phyloP scores from a whole-genome alignment of 441 rosid species.

The Gossypium trilobum region DNA sequence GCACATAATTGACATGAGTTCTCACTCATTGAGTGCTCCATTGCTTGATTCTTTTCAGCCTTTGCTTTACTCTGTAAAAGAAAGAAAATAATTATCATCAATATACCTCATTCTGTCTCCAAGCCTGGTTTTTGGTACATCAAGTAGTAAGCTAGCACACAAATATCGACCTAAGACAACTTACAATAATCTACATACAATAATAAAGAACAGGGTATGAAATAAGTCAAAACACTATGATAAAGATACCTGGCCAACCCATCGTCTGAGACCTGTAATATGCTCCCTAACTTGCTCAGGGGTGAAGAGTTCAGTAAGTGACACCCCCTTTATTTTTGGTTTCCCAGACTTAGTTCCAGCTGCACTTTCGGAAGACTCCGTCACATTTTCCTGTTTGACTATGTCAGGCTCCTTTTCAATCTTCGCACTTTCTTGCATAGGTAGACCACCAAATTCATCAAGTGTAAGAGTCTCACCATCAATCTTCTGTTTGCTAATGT shows the following conservation, averaged over 20 bases:
- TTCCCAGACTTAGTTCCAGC: conserved; percentile 77
- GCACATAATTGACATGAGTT: conserved; percentile 99
- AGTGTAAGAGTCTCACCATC: conserved; percentile 31
- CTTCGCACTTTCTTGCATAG: conserved; percentile 42
- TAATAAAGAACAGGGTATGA: neutral
- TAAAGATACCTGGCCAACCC: conserved; percentile 92
- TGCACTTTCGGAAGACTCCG: conserved; percentile 45
- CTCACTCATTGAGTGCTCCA: conserved; percentile 97
- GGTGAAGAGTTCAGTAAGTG: conserved; percentile 89
- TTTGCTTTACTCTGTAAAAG: conserved; percentile 81
- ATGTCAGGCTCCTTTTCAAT: conserved; percentile 51
- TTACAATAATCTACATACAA: neutral
- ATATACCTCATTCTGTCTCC: neutral
- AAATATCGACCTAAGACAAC: neutral
- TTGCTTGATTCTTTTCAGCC: conserved; percentile 95
- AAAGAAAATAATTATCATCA: conserved; percentile 11
- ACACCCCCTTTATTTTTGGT: conserved; percentile 92
- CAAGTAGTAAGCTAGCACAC: neutral
- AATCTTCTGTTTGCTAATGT: conserved; percentile 36
- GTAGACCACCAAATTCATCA: conserved; percentile 30
- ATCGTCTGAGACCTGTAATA: conserved; percentile 84
- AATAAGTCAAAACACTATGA: neutral
- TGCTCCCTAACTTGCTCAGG: conserved; percentile 97
- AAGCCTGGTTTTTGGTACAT: neutral
- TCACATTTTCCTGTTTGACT: conserved; percentile 48